Evolutionary conservation across 441 rosid species (phyloP).

Genomic region (Theobroma grandiflorum): DNA sequence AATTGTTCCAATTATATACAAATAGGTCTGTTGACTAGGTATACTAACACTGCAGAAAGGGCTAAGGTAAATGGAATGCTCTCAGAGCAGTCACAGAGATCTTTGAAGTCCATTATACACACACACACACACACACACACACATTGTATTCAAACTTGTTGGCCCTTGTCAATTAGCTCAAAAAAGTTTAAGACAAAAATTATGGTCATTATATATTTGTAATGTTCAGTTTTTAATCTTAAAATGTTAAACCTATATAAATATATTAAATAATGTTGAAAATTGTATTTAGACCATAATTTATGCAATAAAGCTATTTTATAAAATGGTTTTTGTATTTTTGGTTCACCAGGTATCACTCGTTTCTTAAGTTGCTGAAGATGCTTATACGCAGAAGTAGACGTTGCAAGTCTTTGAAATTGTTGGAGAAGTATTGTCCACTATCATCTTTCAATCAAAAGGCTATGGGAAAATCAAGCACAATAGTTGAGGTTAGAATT

Average conservation of each 20-base stretch:
- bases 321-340: constrained; percentile 22
- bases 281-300: constrained; percentile 5
- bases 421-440: constrained; percentile 79
- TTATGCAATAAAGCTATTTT: background rate
- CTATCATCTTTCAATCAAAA: constrained; percentile 42
- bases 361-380: constrained; percentile 61
- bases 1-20: constrained; percentile 6
- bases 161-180: constrained; percentile 20
- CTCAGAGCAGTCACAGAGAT: background rate
- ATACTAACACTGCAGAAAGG: background rate
- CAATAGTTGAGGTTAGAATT: constrained; percentile 53
- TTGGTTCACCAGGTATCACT: constrained; percentile 64
- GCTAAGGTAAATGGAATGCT: constrained; percentile 9
- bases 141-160: background rate
- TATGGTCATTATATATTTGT: background rate
- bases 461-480: constrained; percentile 35
- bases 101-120: background rate
- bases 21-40: background rate
- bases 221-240: background rate
- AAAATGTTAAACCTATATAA: background rate
- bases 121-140: background rate
- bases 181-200: background rate
- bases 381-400: constrained; percentile 57
- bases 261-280: background rate
- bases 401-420: constrained; percentile 56